These are phyloP conservation scores for Rugonectria rugulosa DNA, from an alignment of 2,329 filamentous ascomycete species.

Conservation along the genomic window DNA sequence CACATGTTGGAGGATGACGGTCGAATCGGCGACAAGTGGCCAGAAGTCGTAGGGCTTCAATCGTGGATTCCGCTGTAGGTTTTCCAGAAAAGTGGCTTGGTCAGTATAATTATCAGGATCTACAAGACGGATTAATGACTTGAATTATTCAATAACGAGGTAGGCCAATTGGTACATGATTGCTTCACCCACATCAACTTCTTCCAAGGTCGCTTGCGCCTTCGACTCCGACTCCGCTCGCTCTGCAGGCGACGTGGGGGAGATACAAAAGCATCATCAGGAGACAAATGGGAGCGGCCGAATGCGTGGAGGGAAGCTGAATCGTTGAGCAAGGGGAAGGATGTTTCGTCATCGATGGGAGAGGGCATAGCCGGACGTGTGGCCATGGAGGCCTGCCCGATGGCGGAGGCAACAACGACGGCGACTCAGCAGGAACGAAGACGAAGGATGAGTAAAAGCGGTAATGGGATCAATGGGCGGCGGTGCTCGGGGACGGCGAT, in stretches of 20 bases:
- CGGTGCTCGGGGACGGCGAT: conserved; percentile 11
- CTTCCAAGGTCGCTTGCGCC: conserved; percentile 82
- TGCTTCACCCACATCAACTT: conserved; percentile 99
- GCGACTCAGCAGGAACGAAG: neutral
- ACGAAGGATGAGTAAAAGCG: neutral
- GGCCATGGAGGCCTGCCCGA: conserved; percentile 4
- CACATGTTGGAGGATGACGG: conserved; percentile 96
- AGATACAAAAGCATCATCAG: conserved; percentile 83
- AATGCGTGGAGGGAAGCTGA: conserved; percentile 42
- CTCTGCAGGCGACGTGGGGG: conserved; percentile 63
- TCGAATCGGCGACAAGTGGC: conserved; percentile 93
- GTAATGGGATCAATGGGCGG: neutral
- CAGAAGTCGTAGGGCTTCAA: conserved; percentile 98
- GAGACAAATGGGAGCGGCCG: conserved; percentile 76
- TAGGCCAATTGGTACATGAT: conserved; percentile 55
- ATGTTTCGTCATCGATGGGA: conserved; percentile 49
- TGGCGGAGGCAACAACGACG: neutral
- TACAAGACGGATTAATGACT: conserved; percentile 43
- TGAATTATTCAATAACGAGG: neutral
- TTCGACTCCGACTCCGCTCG: conserved; percentile 70
- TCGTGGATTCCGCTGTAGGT: conserved; percentile 91
- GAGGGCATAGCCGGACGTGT: conserved; percentile 43
- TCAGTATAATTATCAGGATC: conserved; percentile 99
- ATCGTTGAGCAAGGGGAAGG: conserved; percentile 44
- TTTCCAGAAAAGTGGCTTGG: conserved; percentile 94